Percentiles rank a stretch among this genome's conserved stretches.
Evolutionary conservation across 2,329 filamentous ascomycete species (phyloP).

Genomic region (Ophiostoma sp.): DNA sequence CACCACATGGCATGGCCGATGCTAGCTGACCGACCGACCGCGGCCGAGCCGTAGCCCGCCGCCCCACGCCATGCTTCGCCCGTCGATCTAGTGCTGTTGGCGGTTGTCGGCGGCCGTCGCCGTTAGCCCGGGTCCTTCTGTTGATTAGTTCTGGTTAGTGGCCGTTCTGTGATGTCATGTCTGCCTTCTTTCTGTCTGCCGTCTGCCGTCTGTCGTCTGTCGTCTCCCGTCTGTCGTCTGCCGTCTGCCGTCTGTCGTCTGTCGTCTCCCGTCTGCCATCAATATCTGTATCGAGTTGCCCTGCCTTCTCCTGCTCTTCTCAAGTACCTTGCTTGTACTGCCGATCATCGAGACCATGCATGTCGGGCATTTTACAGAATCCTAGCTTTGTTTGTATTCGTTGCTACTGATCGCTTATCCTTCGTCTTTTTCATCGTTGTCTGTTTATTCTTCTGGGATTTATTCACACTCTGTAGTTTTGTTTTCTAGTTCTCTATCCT

Average conservation of each 20-base stretch:
- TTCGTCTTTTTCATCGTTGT: neutral
- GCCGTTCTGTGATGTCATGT: neutral
- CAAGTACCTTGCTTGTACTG: neutral
- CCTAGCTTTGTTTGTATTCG: too few relatives aligned
- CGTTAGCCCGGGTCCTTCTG: neutral
- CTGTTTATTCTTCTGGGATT: neutral
- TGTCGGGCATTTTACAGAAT: too few relatives aligned
- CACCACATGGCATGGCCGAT: neutral
- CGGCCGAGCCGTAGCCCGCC: constrained; percentile 6
- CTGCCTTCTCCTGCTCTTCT: neutral
- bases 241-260: neutral
- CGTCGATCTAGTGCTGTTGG: neutral
- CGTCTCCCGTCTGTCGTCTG: too few relatives aligned
- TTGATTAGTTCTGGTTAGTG: neutral
- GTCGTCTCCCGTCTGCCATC: too few relatives aligned
- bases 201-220: too few relatives aligned
- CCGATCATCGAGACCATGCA: neutral
- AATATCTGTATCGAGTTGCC: too few relatives aligned
- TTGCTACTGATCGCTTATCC: too few relatives aligned
- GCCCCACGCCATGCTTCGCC: constrained; percentile 5
- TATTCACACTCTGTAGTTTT: neutral
- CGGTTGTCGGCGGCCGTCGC: constrained; percentile 11
- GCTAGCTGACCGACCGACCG: constrained; percentile 9
- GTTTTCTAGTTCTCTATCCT: neutral
- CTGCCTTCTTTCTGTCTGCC: neutral